phyloP scores from a whole-genome alignment of 2,329 filamentous ascomycete species.

The Cytospora paraplurivora region DNA sequence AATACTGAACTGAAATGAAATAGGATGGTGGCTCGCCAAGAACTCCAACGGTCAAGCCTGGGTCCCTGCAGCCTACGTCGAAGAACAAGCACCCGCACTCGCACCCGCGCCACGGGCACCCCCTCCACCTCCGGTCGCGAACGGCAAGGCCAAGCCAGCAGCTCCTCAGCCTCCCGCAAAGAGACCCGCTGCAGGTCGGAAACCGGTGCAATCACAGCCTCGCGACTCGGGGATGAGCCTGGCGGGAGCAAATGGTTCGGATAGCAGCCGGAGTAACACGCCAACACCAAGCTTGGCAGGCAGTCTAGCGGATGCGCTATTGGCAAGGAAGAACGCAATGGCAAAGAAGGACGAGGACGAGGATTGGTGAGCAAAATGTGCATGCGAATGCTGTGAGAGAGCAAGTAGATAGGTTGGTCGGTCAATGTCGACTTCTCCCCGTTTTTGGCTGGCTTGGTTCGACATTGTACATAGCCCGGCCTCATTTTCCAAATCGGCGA shows the following conservation, averaged over 20 bases:
- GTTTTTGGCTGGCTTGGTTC: conserved; percentile 2
- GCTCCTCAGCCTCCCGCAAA: conserved; percentile 80
- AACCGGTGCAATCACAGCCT: conserved; percentile 66
- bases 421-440: not conserved
- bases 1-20: conserved; percentile 34
- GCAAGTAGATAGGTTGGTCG: conserved; percentile 13
- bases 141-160: conserved; percentile 62
- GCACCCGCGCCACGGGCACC: conserved; percentile 61
- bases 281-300: conserved; percentile 72
- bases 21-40: conserved; percentile 96
- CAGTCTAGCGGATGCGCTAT: conserved; percentile 76
- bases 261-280: conserved; percentile 68
- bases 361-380: conserved; percentile 57
- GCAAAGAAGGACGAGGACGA: conserved; percentile 70
- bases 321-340: conserved; percentile 77
- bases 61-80: conserved; percentile 91
- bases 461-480: conserved; percentile 25
- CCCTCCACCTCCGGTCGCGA: conserved; percentile 61
- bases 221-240: conserved; percentile 72
- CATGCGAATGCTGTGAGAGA: not conserved
- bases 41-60: conserved; percentile 76
- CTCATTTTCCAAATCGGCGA: conserved; percentile 5
- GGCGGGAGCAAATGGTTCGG: conserved; percentile 55
- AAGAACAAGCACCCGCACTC: conserved; percentile 71
- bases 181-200: conserved; percentile 71